Evolutionary conservation across 176 grass and related monocot species (phyloP), one percentile per base, ranked within the genome.

Genomic region (Phoenix roebelenii): DNA sequence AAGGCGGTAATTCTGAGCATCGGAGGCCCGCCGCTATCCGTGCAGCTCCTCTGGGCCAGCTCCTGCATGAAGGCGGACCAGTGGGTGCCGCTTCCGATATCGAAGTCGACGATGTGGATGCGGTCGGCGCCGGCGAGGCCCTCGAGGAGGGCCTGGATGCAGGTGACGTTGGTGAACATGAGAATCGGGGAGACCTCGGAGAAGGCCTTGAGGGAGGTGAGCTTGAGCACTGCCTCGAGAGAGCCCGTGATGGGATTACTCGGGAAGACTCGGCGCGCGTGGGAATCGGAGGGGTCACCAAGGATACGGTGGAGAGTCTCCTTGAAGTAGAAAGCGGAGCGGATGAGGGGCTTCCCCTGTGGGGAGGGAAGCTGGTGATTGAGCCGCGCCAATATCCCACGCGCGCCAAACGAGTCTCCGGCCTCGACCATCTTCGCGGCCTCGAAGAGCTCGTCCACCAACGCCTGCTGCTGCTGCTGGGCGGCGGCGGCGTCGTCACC

Each of bases 301-400:
- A 89, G 74, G 68, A 77, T 72, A 77, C 81, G 83, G 59, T 80
- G 77, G 68, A 96, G 92, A 19, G 80, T 83, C 61, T 96, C 86
- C 77, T 82, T 96, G 83, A 90, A 80, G 77, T 96, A 96, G 73
- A 75, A 96, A 72, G 86, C 86, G 26, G 92, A 89, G 73, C 92
- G 92, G 48, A 88, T 63, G 73, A 97, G 77, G 72, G 93, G 81
- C 87, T 97, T 90, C 83, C 87, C 93, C 28, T 79, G 16, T 5
- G 84, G 81, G 52, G 72, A 74, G 58, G 93, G 84, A 69, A 97
- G 87, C 78, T 85, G 83, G 29, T 97, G 93, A 97, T 97, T 97
- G 93, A 97, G 87, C 93, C 93, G 93, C 93, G 87, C 93, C 92
- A 97, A 97, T 97, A 97, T 97, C 87, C 80, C 92, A 48, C 81